These are phyloP conservation scores for Margaritispora aquatica DNA, from an alignment of 495 filamentous ascomycete species.

Conservation along the genomic window DNA sequence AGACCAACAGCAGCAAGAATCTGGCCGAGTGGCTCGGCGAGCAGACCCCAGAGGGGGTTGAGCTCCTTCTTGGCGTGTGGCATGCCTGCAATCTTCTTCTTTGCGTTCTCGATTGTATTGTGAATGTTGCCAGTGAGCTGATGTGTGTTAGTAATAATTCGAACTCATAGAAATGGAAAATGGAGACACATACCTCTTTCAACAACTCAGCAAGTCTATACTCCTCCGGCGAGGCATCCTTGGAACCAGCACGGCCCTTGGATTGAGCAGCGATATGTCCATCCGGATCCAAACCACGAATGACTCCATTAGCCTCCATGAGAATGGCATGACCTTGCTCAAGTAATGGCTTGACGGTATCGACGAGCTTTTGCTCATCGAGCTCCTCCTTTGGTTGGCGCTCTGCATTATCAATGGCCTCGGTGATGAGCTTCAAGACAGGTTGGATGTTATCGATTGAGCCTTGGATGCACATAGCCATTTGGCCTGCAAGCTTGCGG, in stretches of 20 bases:
- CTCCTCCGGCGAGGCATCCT: constrained; percentile 82
- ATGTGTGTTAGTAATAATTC: not conserved
- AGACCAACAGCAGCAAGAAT: constrained; percentile 89
- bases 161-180: constrained; percentile 31
- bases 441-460: constrained; percentile 80
- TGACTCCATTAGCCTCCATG: constrained; percentile 80
- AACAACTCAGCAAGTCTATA: constrained; percentile 77
- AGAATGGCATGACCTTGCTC: constrained; percentile 79
- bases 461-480: constrained; percentile 65
- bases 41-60: constrained; percentile 77
- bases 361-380: constrained; percentile 83
- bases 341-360: constrained; percentile 77
- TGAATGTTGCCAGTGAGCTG: constrained; percentile 49
- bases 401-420: constrained; percentile 74
- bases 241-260: constrained; percentile 72
- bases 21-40: constrained; percentile 84
- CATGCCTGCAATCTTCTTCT: constrained; percentile 82
- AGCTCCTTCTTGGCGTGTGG: constrained; percentile 91
- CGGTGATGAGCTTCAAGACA: constrained; percentile 80
- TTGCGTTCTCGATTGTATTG: constrained; percentile 79
- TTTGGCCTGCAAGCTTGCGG: constrained; percentile 69
- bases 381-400: constrained; percentile 82
- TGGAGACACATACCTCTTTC: constrained; percentile 48
- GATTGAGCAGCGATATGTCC: constrained; percentile 80
- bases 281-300: constrained; percentile 87